Conservation (phyloP, 441 rosid genomes). For the Heliophila coronopifolia region DNA sequence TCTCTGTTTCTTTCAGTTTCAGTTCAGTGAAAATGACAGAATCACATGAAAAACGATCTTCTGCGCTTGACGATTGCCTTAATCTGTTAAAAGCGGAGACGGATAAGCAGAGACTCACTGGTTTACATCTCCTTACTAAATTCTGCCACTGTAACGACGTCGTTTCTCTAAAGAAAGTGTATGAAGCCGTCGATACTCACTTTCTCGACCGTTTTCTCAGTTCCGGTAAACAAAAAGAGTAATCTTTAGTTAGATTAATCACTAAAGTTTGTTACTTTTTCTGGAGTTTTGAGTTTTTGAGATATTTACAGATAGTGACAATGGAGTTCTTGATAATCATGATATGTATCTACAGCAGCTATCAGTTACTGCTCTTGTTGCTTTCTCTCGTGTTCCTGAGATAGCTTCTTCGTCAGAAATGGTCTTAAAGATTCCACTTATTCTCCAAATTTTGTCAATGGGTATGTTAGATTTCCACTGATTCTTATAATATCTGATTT, state of each 20-base stretch:
- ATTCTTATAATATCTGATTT: background rate
- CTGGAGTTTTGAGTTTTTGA: background rate
- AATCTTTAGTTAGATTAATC: background rate
- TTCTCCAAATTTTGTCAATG: slow-evolving; percentile 48
- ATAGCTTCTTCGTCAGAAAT: slow-evolving; percentile 67
- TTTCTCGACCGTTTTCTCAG: slow-evolving; percentile 73
- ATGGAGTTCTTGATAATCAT: slow-evolving; percentile 38
- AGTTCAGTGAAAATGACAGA: slow-evolving; percentile 30
- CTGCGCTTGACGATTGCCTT: slow-evolving; percentile 66
- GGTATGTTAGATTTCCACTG: slow-evolving; percentile 33
- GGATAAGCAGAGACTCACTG: slow-evolving; percentile 94
- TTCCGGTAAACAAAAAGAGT: slow-evolving; percentile 44
- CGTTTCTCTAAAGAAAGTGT: slow-evolving; percentile 45
- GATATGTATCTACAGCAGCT: slow-evolving; percentile 74
- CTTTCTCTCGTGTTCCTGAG: slow-evolving; percentile 68
- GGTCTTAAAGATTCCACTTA: slow-evolving; percentile 61
- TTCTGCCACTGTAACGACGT: slow-evolving; percentile 58
- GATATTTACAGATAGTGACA: slow-evolving; percentile 32
- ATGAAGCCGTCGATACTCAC: slow-evolving; percentile 57
- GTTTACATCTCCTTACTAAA: slow-evolving; percentile 76
- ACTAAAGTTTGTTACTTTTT: background rate
- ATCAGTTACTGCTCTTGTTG: slow-evolving; percentile 65
- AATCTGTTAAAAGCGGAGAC: slow-evolving; percentile 71
- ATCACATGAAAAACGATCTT: slow-evolving; percentile 27
- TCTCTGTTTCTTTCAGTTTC: too few relatives aligned